Percentiles rank a stretch among this genome's conserved stretches.
Evolutionary conservation across 1,139 yeast species (phyloP).

Genomic region (Debaryomycetaceae sp.): DNA sequence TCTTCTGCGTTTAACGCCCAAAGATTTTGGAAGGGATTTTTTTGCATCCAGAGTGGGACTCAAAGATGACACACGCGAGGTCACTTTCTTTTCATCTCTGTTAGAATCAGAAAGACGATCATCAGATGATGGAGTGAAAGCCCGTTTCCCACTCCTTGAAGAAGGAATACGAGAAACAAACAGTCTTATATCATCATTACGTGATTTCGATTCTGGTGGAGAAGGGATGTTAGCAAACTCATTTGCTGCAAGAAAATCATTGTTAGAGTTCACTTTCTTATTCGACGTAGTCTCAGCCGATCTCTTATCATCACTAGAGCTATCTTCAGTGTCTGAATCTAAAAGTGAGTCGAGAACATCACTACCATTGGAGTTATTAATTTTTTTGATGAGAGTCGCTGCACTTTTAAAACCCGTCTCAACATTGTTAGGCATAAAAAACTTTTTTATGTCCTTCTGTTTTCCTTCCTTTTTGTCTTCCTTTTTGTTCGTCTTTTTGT

Average conservation of each 20-base stretch:
- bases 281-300: background rate
- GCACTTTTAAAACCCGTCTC: constrained; percentile 67
- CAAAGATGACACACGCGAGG: background rate
- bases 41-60: background rate
- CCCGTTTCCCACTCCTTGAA: background rate
- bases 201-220: background rate
- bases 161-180: background rate
- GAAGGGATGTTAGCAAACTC: background rate
- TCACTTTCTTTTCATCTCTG: background rate
- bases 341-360: constrained; percentile 21
- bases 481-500: constrained; percentile 27
- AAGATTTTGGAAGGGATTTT: constrained; percentile 6
- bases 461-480: constrained; percentile 12
- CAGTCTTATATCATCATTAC: background rate
- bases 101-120: background rate
- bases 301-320: background rate
- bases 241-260: background rate
- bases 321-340: constrained; percentile 20
- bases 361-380: constrained; percentile 4
- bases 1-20: constrained; percentile 16
- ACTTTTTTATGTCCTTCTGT: constrained; percentile 27
- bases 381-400: constrained; percentile 42
- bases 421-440: constrained; percentile 80
- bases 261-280: background rate
- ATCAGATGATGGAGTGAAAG: background rate